Percentiles rank a stretch among this genome's conserved stretches.
phyloP scores from a whole-genome alignment of 345 rosid species.

The Eucalyptus shirleyi region DNA sequence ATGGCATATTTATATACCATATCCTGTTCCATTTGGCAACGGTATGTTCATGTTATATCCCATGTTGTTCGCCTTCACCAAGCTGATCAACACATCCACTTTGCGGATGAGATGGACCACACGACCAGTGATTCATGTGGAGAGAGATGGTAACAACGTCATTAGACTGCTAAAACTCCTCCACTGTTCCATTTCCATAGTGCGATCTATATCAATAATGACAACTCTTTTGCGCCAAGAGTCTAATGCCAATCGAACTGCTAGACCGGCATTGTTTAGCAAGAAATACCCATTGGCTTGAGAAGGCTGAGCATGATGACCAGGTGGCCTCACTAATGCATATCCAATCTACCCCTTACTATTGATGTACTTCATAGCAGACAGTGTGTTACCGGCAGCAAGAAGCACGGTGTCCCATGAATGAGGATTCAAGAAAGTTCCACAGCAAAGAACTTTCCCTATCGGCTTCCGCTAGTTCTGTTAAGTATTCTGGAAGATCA shows the following conservation, averaged over 20 bases:
- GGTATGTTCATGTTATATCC: constrained; percentile 79
- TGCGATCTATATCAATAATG: constrained; percentile 71
- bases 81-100: constrained; percentile 58
- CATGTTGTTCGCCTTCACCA: constrained; percentile 61
- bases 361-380: constrained; percentile 59
- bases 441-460: constrained; percentile 28
- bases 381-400: constrained; percentile 65
- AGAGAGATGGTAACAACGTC: constrained; percentile 67
- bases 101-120: constrained; percentile 89
- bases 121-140: constrained; percentile 89
- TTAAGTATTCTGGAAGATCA: constrained; percentile 33
- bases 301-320: constrained; percentile 87
- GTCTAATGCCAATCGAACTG: constrained; percentile 45
- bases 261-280: constrained; percentile 66
- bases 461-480: constrained; percentile 42
- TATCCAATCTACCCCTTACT: constrained; percentile 43
- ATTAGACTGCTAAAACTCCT: constrained; percentile 55
- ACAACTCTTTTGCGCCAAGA: constrained; percentile 42
- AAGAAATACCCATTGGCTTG: constrained; percentile 89
- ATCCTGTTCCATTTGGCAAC: constrained; percentile 84
- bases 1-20: constrained; percentile 41
- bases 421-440: constrained; percentile 58
- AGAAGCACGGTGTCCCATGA: constrained; percentile 73
- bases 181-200: constrained; percentile 77
- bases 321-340: constrained; percentile 80